Percentiles rank a stretch among this genome's conserved stretches.
These are phyloP conservation scores for Chytriomyces sp. DNA, from an alignment of 192 early-diverging fungal genomes.

Conservation along the genomic window DNA sequence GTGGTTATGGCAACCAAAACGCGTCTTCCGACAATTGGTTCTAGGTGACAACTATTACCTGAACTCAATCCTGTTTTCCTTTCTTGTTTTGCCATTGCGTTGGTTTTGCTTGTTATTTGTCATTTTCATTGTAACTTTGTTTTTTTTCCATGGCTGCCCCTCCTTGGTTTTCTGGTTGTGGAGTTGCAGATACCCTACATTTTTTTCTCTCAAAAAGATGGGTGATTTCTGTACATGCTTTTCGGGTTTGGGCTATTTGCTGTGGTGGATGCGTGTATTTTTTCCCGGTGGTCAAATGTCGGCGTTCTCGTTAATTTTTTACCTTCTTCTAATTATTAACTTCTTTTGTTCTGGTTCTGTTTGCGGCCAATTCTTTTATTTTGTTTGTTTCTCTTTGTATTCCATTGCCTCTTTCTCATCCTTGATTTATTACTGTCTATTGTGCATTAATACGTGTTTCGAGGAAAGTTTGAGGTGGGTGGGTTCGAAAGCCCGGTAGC, in stretches of 20 bases:
- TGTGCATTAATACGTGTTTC: background rate
- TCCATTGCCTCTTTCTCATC: background rate
- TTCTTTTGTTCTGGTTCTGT: background rate
- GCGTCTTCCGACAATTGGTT: constrained; percentile 35
- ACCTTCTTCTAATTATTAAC: background rate
- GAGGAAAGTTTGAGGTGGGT: background rate
- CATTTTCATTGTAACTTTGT: constrained; percentile 1
- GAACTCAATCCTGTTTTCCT: background rate
- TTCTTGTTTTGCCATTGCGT: background rate
- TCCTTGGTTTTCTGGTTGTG: background rate
- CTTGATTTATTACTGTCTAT: background rate
- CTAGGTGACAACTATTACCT: constrained; percentile 10
- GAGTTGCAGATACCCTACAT: background rate
- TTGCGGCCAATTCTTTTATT: constrained; percentile 16
- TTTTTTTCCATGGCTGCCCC: constrained; percentile 7
- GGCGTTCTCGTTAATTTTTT: background rate
- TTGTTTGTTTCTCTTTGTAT: constrained; percentile 12
- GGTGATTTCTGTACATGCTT: background rate
- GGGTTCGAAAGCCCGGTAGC: background rate
- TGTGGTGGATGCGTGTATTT: background rate
- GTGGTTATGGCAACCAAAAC: constrained; percentile 28
- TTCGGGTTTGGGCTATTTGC: background rate
- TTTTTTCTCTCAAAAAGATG: background rate
- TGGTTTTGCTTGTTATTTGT: background rate
- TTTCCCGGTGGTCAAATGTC: background rate